These are phyloP conservation scores for Mycena rebaudengoi DNA, from an alignment of 768 basidiomycete species.

Conservation along the genomic window DNA sequence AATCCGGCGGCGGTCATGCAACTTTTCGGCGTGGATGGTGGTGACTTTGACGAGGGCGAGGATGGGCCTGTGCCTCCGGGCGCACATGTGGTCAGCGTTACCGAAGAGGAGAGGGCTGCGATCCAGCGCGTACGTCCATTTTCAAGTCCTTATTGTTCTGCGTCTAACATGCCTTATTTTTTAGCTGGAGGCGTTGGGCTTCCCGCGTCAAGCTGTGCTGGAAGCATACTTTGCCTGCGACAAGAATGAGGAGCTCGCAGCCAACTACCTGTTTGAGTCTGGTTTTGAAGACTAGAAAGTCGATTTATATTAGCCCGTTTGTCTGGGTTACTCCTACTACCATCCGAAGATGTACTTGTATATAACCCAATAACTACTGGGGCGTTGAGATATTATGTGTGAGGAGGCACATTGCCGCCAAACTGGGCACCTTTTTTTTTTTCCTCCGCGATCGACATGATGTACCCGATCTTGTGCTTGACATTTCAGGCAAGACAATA, in stretches of 20 bases:
- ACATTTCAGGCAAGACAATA: no score
- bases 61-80: conserved; percentile 57
- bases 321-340: no score
- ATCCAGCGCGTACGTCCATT: conserved; percentile 79
- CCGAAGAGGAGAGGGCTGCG: conserved; percentile 86
- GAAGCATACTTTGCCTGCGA: conserved; percentile 96
- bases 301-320: no score
- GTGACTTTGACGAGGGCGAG: conserved; percentile 49
- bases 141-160: background rate
- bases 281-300: conserved; percentile 67
- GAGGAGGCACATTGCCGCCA: no score
- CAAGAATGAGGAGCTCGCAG: conserved; percentile 96
- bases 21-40: conserved; percentile 62
- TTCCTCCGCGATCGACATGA: no score
- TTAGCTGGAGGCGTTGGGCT: conserved; percentile 89
- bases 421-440: no score
- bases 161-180: conserved; percentile 13
- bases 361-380: conserved; percentile 4
- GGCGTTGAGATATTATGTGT: no score
- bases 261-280: conserved; percentile 89
- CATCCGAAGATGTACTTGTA: conserved; percentile 9
- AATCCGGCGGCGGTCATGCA: conserved; percentile 78
- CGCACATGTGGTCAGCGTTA: conserved; percentile 76
- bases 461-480: no score
- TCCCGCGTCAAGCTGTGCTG: conserved; percentile 80